Evolutionary conservation across 345 rosid species (phyloP).

Genomic region (Rhodamnia rubescens): DNA sequence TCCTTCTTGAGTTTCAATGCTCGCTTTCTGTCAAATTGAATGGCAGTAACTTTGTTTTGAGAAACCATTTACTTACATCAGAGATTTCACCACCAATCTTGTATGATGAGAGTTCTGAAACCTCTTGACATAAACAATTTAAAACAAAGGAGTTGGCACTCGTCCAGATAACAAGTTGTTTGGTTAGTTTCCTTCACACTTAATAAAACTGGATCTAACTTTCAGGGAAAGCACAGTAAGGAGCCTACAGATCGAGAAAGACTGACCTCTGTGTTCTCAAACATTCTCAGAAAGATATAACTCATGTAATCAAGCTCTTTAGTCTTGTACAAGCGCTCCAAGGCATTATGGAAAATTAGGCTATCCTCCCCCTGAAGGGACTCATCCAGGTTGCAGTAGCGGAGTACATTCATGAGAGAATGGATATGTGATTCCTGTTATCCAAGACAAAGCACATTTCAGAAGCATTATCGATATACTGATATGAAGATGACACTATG

Average conservation of each 20-base stretch:
- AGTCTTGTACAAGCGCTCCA: constrained; percentile 75
- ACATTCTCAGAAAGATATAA: constrained; percentile 80
- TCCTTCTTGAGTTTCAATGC: neutral
- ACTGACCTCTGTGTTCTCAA: constrained; percentile 81
- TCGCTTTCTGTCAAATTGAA: neutral
- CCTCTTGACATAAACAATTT: neutral
- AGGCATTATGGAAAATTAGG: constrained; percentile 59
- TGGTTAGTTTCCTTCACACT: neutral
- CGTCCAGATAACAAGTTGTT: neutral
- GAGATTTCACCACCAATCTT: neutral
- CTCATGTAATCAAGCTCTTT: constrained; percentile 99
- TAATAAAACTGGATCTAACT: neutral
- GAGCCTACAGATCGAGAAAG: neutral
- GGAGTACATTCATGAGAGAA: constrained; percentile 89
- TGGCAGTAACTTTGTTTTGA: neutral
- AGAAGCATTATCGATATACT: neutral
- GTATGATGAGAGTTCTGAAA: neutral
- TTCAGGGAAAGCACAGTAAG: neutral
- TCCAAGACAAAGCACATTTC: constrained; percentile 1
- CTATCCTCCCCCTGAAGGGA: constrained; percentile 94
- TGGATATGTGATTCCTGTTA: constrained; percentile 96
- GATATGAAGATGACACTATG: neutral
- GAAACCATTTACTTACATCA: neutral
- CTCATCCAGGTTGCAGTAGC: constrained; percentile 94
- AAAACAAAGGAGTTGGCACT: neutral